A percentile compares a stretch with the other conserved stretches of the same genome.
These are phyloP conservation scores for Pyrenochaeta sp. DNA, from an alignment of 2,329 filamentous ascomycete species.

Conservation along the genomic window DNA sequence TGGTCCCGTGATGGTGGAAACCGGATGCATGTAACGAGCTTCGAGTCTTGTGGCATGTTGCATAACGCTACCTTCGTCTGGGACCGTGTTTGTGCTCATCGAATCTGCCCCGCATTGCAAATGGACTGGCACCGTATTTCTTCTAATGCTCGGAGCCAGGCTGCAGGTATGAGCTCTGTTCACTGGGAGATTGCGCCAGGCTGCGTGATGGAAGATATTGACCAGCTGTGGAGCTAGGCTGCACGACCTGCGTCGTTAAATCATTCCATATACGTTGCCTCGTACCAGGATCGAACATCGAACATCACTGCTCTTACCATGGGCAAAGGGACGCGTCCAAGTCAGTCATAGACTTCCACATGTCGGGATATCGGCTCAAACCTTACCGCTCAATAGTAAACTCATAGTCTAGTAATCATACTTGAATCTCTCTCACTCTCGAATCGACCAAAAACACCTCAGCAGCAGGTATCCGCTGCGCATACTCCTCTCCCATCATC, in stretches of 20 bases:
- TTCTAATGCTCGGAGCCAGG: conserved; percentile 1
- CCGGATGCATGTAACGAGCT: conserved; percentile 4
- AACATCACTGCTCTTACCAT: neutral
- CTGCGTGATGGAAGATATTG: neutral
- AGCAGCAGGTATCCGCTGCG: neutral
- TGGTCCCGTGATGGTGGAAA: conserved; percentile 3
- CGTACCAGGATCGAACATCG: neutral
- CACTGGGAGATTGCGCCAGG: neutral
- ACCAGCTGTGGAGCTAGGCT: neutral
- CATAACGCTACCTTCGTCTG: neutral
- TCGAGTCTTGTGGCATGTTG: conserved; percentile 9
- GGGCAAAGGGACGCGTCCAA: neutral
- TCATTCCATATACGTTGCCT: neutral
- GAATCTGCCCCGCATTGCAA: no score
- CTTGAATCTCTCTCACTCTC: no score
- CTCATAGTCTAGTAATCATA: neutral
- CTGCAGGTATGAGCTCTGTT: conserved; percentile 3
- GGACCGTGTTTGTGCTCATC: neutral
- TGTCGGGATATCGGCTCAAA: neutral
- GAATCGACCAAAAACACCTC: neutral
- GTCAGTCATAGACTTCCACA: neutral
- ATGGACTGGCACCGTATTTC: neutral
- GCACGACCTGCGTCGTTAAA: neutral
- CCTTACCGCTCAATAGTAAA: neutral
- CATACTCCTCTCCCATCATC: neutral